phyloP scores from a whole-genome alignment of 2,329 filamentous ascomycete species.

The Colletotrichum sublineola region DNA sequence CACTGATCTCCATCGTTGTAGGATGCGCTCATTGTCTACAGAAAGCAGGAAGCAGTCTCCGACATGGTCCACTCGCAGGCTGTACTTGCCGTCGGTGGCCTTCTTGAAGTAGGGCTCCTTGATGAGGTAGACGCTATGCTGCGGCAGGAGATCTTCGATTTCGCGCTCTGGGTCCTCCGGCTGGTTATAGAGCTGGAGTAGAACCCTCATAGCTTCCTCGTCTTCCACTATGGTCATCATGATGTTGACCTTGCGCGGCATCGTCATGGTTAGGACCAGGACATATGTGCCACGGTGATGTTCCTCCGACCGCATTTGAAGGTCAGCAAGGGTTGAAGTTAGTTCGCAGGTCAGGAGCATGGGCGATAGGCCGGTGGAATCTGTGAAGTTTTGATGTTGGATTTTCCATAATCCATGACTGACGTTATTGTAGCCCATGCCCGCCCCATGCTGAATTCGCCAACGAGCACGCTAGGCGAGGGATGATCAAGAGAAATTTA shows the following conservation, averaged over 20 bases:
- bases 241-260: constrained; percentile 39
- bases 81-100: constrained; percentile 55
- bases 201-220: constrained; percentile 50
- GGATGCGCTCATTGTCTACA: constrained; percentile 54
- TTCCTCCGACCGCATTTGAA: constrained; percentile 49
- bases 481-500: constrained; percentile 8
- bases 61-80: constrained; percentile 65
- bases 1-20: constrained; percentile 51
- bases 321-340: constrained; percentile 47
- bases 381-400: constrained; percentile 4
- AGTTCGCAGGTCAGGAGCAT: constrained; percentile 40
- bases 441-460: background rate
- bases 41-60: constrained; percentile 60
- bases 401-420: background rate
- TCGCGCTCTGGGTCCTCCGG: constrained; percentile 53
- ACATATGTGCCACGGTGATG: constrained; percentile 46
- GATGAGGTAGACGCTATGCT: constrained; percentile 56
- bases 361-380: constrained; percentile 45
- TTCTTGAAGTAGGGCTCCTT: constrained; percentile 68
- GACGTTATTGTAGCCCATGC: background rate
- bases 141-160: constrained; percentile 51
- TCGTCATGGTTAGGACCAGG: constrained; percentile 44
- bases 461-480: background rate
- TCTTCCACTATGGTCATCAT: constrained; percentile 56
- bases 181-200: constrained; percentile 59